Evolutionary conservation across 1,139 yeast species (phyloP).

Genomic region (Spathaspora sp.): DNA sequence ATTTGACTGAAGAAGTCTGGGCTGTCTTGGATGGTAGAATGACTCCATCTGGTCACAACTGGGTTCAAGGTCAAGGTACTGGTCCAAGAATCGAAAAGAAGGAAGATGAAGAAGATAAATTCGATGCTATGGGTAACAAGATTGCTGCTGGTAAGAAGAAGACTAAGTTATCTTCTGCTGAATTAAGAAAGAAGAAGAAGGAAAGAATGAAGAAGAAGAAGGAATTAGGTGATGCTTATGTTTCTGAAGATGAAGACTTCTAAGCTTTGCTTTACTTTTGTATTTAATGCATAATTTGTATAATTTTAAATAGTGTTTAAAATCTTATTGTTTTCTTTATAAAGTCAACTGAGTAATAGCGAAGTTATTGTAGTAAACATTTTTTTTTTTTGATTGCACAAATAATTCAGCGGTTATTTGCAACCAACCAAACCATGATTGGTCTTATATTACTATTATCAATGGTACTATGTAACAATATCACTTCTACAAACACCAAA

Average conservation of each 20-base stretch:
- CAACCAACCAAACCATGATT: slow-evolving; percentile 2
- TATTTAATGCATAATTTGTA: slow-evolving; percentile 3
- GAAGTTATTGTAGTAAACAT: too few relatives aligned
- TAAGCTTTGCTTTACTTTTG: slow-evolving; percentile 16
- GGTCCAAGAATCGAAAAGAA: slow-evolving; percentile 98
- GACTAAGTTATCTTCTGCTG: slow-evolving; percentile 97
- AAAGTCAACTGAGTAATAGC: too few relatives aligned
- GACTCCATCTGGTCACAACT: slow-evolving; percentile 99
- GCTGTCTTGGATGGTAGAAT: slow-evolving; percentile 96
- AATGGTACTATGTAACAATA: not conserved
- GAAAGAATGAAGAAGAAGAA: slow-evolving; percentile 99
- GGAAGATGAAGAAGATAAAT: slow-evolving; percentile 97
- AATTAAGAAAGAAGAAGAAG: slow-evolving; percentile 99
- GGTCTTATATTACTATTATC: not conserved
- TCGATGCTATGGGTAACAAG: slow-evolving; percentile 99
- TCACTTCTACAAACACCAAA: not conserved
- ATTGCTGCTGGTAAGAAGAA: slow-evolving; percentile 94
- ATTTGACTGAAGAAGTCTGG: slow-evolving; percentile 99
- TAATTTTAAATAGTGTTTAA: slow-evolving; percentile 1
- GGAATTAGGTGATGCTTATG: slow-evolving; percentile 99
- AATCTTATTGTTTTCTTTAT: slow-evolving; percentile 2
- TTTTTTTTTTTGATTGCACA: not conserved
- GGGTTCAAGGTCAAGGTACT: slow-evolving; percentile 99
- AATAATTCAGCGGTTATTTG: slow-evolving; percentile 3
- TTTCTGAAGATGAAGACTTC: slow-evolving; percentile 79